phyloP scores from a whole-genome alignment of 441 rosid genomes.

The Gossypium aridum region DNA sequence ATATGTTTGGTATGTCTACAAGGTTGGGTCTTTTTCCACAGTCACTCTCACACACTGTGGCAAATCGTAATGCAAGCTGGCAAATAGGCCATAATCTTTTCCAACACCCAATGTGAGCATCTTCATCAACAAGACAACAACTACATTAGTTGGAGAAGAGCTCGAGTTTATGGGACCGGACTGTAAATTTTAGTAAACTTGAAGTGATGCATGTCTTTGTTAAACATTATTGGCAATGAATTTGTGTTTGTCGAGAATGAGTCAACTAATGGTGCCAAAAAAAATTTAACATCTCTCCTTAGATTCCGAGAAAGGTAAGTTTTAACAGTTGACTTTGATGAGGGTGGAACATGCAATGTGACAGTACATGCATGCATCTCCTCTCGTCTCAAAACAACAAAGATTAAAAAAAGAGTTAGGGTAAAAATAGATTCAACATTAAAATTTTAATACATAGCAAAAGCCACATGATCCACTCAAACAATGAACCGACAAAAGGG shows the following conservation, averaged over 20 bases:
- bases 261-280: neutral
- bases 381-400: neutral
- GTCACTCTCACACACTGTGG: slow-evolving; percentile 10
- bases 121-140: no score
- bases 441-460: neutral
- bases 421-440: no score
- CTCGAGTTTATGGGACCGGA: no score
- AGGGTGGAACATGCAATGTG: neutral
- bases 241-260: neutral
- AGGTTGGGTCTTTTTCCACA: slow-evolving; percentile 21
- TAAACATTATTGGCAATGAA: neutral
- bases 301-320: neutral
- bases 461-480: neutral
- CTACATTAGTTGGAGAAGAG: no score
- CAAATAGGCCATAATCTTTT: neutral
- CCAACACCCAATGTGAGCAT: neutral
- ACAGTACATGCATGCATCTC: neutral
- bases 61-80: slow-evolving; percentile 15
- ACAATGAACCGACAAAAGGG: neutral
- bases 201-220: neutral
- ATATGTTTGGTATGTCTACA: slow-evolving; percentile 2
- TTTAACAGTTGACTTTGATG: neutral
- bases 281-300: neutral
- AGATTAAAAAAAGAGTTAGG: no score
- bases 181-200: neutral